Percentiles rank a stretch among this genome's conserved stretches.
Evolutionary conservation across 345 rosid genomes (phyloP).

Genomic region (Clausena lansium): DNA sequence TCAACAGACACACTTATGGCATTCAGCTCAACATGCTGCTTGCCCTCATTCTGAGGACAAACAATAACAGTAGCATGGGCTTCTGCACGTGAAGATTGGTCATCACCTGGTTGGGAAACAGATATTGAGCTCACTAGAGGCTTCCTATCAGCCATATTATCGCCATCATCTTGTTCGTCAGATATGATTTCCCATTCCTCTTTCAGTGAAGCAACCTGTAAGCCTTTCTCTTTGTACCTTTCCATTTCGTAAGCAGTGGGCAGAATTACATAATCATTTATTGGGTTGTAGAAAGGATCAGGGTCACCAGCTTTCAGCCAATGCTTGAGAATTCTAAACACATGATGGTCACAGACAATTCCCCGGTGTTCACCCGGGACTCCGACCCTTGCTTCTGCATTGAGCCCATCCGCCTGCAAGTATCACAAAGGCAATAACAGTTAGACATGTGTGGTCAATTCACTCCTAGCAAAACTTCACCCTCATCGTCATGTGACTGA

Average conservation of each 20-base stretch:
- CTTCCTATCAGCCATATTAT: conserved; percentile 17
- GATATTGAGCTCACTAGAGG: conserved; percentile 50
- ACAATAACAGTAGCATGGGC: conserved; percentile 61
- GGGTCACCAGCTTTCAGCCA: conserved; percentile 85
- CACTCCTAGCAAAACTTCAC: neutral
- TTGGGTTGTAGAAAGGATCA: conserved; percentile 86
- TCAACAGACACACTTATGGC: conserved; percentile 78
- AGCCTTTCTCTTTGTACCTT: conserved; percentile 54
- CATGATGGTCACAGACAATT: conserved; percentile 80
- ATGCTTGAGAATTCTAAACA: conserved; percentile 77
- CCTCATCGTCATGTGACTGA: too few species aligned
- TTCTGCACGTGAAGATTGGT: conserved; percentile 41
- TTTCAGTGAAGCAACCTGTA: conserved; percentile 72
- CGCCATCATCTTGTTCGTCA: conserved; percentile 26
- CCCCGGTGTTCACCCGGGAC: conserved; percentile 95
- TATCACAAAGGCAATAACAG: neutral
- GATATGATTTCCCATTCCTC: conserved; percentile 90
- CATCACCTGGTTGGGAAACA: conserved; percentile 39
- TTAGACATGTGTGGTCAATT: neutral
- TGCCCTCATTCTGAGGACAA: conserved; percentile 57
- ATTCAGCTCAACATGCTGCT: conserved; percentile 67
- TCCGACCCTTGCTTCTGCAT: conserved; percentile 92
- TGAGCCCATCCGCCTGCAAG: conserved; percentile 84
- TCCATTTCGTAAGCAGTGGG: conserved; percentile 71
- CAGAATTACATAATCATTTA: conserved; percentile 81